phyloP scores from a whole-genome alignment of 139 green algal genomes.

The Micromonas commoda region DNA sequence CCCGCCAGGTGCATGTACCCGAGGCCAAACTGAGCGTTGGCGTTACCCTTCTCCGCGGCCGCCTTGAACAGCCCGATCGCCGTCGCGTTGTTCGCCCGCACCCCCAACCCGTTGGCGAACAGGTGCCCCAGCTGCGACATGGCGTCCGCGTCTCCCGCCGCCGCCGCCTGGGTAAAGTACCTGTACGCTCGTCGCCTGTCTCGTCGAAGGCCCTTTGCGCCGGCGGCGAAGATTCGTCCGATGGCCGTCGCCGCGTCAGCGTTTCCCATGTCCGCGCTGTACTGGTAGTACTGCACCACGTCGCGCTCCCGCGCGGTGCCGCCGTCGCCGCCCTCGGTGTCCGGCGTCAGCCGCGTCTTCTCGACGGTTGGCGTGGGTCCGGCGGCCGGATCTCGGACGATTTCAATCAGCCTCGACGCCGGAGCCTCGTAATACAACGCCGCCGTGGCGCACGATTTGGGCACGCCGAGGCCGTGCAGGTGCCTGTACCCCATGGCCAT shows the following conservation, averaged over 20 bases:
- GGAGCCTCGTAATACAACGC: slow-evolving; percentile 79
- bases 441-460: slow-evolving; percentile 65
- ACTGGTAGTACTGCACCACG: slow-evolving; percentile 72
- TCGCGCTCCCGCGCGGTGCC: slow-evolving; percentile 44
- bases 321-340: slow-evolving; percentile 37
- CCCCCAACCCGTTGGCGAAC: slow-evolving; percentile 68
- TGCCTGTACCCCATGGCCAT: slow-evolving; percentile 66
- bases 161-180: slow-evolving; percentile 48
- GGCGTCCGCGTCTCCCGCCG: slow-evolving; percentile 61
- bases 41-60: slow-evolving; percentile 44
- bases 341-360: slow-evolving; percentile 43
- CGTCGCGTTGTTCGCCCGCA: slow-evolving; percentile 50
- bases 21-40: slow-evolving; percentile 70
- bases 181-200: slow-evolving; percentile 55
- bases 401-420: slow-evolving; percentile 45
- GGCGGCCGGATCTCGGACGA: neutral
- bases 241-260: slow-evolving; percentile 70
- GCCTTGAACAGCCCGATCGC: slow-evolving; percentile 34
- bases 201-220: slow-evolving; percentile 54
- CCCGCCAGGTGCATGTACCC: slow-evolving; percentile 84
- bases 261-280: slow-evolving; percentile 82
- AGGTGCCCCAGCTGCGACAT: slow-evolving; percentile 81
- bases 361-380: slow-evolving; percentile 35
- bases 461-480: slow-evolving; percentile 66
- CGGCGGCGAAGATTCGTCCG: slow-evolving; percentile 62